phyloP scores from a whole-genome alignment of 208 protist species.

The Acanthamoeba polyphaga region DNA sequence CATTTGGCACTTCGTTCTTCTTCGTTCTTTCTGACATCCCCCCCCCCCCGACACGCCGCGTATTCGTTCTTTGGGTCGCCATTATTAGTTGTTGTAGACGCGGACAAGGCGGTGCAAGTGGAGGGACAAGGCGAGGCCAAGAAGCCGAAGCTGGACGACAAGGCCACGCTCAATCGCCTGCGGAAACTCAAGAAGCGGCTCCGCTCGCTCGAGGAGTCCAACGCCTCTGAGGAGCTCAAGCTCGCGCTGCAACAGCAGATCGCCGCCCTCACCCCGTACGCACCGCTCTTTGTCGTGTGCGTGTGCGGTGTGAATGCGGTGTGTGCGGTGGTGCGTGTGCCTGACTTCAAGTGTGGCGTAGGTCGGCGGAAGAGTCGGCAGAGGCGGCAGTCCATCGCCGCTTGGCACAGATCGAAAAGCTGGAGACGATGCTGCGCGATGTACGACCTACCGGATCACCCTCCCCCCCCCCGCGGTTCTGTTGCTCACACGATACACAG shows the following conservation, averaged over 20 bases:
- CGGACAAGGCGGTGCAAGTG: not conserved
- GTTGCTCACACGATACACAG: not conserved
- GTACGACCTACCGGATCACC: not conserved
- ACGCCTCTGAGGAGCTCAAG: not conserved
- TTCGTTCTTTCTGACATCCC: not conserved
- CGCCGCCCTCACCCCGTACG: not conserved
- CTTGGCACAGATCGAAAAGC: slow-evolving; percentile 1
- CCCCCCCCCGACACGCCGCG: too few relatives aligned
- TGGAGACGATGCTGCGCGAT: not conserved
- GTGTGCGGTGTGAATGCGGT: not conserved
- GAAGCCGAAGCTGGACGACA: not conserved
- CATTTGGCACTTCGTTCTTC: too few relatives aligned
- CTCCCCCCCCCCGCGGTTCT: not conserved
- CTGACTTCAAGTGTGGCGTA: not conserved
- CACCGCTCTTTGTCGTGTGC: not conserved
- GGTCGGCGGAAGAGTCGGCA: not conserved
- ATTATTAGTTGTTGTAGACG: not conserved
- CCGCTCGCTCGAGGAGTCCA: not conserved
- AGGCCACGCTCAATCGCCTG: slow-evolving; percentile 1
- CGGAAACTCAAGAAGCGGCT: slow-evolving; percentile 37
- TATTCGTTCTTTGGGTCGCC: too few relatives aligned
- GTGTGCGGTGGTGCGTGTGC: not conserved
- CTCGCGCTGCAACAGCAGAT: not conserved
- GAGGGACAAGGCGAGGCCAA: not conserved
- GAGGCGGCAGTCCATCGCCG: not conserved